Conservation (phyloP, 306 rosid species). For the Cucurbita ficifolia region DNA sequence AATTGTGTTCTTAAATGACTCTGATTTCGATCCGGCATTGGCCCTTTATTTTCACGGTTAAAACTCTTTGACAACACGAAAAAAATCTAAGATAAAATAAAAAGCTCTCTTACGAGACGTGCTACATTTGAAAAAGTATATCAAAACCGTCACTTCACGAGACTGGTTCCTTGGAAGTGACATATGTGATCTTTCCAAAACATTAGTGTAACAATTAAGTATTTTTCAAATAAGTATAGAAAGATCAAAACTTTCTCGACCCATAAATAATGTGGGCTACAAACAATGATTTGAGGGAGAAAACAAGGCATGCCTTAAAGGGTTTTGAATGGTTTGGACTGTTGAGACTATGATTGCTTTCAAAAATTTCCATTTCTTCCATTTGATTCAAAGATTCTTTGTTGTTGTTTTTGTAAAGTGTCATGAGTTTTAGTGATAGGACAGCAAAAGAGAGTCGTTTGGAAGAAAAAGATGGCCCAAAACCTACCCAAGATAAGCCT, state of each 20-base stretch:
- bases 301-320: neutral
- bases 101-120: neutral
- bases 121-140: neutral
- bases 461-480: constrained; percentile 1
- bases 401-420: neutral
- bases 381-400: neutral
- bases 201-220: neutral
- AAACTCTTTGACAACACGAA: too few species aligned
- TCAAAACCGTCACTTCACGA: neutral
- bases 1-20: too few species aligned
- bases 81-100: too few species aligned
- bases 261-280: neutral
- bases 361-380: neutral
- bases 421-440: neutral
- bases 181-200: neutral
- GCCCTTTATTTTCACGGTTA: too few species aligned
- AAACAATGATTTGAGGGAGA: neutral
- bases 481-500: neutral
- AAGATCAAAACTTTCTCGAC: neutral
- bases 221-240: neutral
- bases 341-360: neutral
- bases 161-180: rapidly evolving
- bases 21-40: too few species aligned
- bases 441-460: neutral
- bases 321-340: neutral